These are phyloP conservation scores for Elongisporangium anandrum DNA, from an alignment of 352 stramenopile species.

Conservation along the genomic window DNA sequence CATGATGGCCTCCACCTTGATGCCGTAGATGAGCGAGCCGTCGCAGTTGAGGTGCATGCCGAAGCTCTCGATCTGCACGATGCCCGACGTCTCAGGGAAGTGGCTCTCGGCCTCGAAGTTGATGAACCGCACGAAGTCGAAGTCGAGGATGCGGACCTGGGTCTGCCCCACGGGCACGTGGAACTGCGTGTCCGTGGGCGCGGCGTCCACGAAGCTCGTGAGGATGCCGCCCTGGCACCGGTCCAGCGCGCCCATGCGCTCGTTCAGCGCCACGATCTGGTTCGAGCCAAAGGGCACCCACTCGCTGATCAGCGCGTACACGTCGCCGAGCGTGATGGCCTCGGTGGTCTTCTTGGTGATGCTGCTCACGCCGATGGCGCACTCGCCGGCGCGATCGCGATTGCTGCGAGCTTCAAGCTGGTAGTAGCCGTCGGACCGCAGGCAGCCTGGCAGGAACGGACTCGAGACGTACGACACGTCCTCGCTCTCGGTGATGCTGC, in stretches of 20 bases:
- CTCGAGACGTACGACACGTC: conserved; percentile 97
- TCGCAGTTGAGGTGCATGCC: conserved; percentile 84
- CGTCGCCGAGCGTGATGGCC: conserved; percentile 93
- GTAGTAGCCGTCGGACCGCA: conserved; percentile 86
- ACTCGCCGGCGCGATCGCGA: conserved; percentile 87
- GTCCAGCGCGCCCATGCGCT: conserved; percentile 95
- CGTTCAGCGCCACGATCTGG: conserved; percentile 97
- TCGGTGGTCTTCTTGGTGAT: conserved; percentile 91
- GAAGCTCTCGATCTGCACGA: conserved; percentile 97
- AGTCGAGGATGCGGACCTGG: conserved; percentile 95
- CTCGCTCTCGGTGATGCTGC: conserved; percentile 94
- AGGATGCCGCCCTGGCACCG: conserved; percentile 96
- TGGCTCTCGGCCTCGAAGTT: conserved; percentile 98
- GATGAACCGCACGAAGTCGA: conserved; percentile 96
- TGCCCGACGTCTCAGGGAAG: conserved; percentile 91
- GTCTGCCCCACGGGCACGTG: conserved; percentile 90
- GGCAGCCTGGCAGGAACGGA: conserved; percentile 94
- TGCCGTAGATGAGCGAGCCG: conserved; percentile 79
- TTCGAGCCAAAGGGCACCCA: conserved; percentile 98
- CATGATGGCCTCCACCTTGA: conserved; percentile 95
- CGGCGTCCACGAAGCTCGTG: conserved; percentile 89
- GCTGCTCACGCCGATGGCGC: conserved; percentile 67
- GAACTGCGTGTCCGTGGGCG: conserved; percentile 83
- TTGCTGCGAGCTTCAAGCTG: conserved; percentile 89
- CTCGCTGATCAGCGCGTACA: conserved; percentile 96